These are phyloP conservation scores for Lophiostoma macrostomum DNA, from an alignment of 495 filamentous ascomycete genomes.

Conservation along the genomic window DNA sequence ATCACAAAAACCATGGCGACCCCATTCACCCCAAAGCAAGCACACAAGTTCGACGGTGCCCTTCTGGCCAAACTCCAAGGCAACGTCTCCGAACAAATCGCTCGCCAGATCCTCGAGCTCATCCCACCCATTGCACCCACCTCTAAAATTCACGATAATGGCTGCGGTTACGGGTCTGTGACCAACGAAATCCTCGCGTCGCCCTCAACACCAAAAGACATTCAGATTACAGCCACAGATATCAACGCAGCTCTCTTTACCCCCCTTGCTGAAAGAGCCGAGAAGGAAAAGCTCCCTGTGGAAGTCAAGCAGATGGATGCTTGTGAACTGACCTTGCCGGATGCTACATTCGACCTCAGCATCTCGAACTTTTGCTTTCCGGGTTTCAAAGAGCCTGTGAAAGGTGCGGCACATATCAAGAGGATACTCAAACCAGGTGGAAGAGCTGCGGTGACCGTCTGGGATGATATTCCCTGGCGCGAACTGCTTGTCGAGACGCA, in stretches of 20 bases:
- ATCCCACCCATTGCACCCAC: conserved; percentile 1
- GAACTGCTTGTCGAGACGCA: conserved; percentile 11
- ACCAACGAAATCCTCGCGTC: conserved; percentile 26
- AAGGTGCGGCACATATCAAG: conserved; percentile 18
- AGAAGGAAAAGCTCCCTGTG: too few relatives aligned
- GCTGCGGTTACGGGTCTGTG: conserved; percentile 34
- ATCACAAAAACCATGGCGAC: too few relatives aligned
- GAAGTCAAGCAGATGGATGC: conserved; percentile 1
- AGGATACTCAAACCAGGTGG: conserved; percentile 30
- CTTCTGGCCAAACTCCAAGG: conserved; percentile 2
- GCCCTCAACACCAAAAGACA: conserved; percentile 1
- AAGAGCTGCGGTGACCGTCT: conserved; percentile 17
- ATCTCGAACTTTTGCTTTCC: conserved; percentile 26
- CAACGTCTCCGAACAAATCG: not conserved
- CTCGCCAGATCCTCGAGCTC: not conserved
- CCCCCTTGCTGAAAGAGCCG: too few relatives aligned
- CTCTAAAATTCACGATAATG: conserved; percentile 36
- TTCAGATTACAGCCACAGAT: conserved; percentile 32
- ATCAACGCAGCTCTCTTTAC: too few relatives aligned
- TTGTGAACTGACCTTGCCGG: conserved; percentile 8
- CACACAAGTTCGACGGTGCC: not conserved
- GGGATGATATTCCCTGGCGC: conserved; percentile 22
- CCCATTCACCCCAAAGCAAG: too few relatives aligned
- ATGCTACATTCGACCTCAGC: conserved; percentile 19
- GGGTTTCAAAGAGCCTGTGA: not conserved